Conservation (phyloP, 371 early-diverging fungal species). For the Umbelopsis sp. region DNA sequence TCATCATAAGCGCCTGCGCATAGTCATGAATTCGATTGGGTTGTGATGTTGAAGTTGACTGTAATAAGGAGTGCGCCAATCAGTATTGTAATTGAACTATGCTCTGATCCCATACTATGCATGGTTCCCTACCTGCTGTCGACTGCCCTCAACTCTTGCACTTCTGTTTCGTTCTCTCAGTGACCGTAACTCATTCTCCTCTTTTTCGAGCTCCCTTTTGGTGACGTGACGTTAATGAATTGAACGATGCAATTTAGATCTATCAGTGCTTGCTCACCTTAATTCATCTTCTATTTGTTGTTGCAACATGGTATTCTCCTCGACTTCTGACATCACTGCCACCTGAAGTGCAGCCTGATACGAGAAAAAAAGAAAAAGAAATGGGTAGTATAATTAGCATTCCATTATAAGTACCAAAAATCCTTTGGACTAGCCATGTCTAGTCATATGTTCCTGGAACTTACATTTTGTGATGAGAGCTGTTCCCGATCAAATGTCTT, state of each 20-base stretch:
- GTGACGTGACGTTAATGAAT: no score
- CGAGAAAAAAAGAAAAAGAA: no score
- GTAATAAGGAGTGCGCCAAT: background rate
- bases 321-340: slow-evolving; percentile 13
- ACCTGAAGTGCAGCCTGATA: slow-evolving; percentile 5
- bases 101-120: background rate
- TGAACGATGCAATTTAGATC: background rate
- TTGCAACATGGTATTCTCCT: slow-evolving; percentile 10
- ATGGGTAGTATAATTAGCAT: no score
- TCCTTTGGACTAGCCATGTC: no score
- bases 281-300: slow-evolving; percentile 8
- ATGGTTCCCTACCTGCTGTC: background rate
- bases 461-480: slow-evolving; percentile 6
- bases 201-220: background rate
- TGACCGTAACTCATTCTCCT: background rate
- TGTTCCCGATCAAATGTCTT: slow-evolving; percentile 14
- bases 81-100: no score
- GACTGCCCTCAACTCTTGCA: background rate
- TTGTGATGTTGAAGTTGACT: background rate
- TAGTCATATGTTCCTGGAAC: no score
- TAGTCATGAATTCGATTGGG: slow-evolving; percentile 7
- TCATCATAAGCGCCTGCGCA: slow-evolving; percentile 16
- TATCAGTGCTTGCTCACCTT: background rate
- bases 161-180: background rate
- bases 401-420: no score